Base-by-base conservation (phyloP, 805 yeast genomes). In the Candida arabinofermentans region DNA sequence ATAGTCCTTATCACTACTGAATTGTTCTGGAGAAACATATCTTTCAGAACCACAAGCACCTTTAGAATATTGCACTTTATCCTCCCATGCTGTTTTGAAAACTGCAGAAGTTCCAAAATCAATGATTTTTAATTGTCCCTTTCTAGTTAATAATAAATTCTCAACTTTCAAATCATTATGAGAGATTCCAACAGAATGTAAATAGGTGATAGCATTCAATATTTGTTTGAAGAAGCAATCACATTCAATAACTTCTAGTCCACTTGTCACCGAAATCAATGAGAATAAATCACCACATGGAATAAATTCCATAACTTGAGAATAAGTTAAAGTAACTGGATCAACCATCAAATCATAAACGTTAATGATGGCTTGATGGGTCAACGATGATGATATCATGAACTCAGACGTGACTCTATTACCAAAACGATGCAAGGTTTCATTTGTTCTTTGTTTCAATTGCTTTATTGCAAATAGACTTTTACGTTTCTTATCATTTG, bases 271-370 rank as follows among this genome's bases (percentile, higher is more conserved):
- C 18, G 75, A 62, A 39, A 83, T 74, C 26, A 83, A 66, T 1
- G 83, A 67, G 57, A 80, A 84, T 23, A 85, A 65, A 59, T 85
- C 95, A 43, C 95, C 95, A 47, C 89, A 89, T 7, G 95, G 87
- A 54, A 96, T 86, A 61, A 82, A 91, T 65, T 93, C 99, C 97
- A 93, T 89, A 40, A 93, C 88, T 63, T 91, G 96, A 40, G 85
- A 78, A 67, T 82, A 82, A 49, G 84, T 73, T 61, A 88, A 77
- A 55, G 81, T 58, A 56, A 78, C 64, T 50, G 83, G 67, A 66
- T 86, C 83, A 50, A 79, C 77, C 86, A 90, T 77, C 38, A 90
- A 71, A 63, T 86, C 96, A 52, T 79, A 77, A 8, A 86, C 86
- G 60, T 80, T 82, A 53, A 76, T 87, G 49, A 86, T 79, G 62